phyloP scores from a whole-genome alignment of 225 moss, liverwort and hornwort species.

The Pseudisothecium myosuroides region DNA sequence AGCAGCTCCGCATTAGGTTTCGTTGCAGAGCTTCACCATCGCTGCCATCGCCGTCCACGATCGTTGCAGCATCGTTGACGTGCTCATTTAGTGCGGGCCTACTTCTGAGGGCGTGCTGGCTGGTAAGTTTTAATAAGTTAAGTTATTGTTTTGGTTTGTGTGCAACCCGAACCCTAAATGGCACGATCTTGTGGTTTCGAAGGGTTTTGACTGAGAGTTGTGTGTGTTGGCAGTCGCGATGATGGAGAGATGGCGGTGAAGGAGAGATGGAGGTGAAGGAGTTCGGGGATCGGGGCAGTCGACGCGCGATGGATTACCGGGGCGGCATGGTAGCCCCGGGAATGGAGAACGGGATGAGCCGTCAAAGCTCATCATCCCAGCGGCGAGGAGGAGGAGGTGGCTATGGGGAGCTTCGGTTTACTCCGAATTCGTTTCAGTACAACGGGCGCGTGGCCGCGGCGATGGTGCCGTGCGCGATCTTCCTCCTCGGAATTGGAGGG shows the following conservation, averaged over 20 bases:
- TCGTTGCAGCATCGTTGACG: background rate
- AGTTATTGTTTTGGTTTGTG: background rate
- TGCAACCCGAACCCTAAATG: background rate
- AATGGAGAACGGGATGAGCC: constrained; percentile 27
- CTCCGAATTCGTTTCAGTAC: constrained; percentile 90
- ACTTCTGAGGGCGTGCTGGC: background rate
- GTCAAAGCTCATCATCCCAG: background rate
- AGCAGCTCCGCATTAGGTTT: background rate
- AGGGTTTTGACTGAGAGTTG: background rate
- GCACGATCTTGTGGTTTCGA: background rate
- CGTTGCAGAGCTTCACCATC: background rate
- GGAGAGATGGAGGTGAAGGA: constrained; percentile 10
- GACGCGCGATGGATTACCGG: constrained; percentile 18
- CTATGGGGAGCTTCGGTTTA: constrained; percentile 67
- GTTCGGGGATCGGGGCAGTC: background rate
- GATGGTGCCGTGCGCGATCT: constrained; percentile 68
- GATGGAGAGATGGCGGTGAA: constrained; percentile 26
- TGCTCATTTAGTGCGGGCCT: background rate
- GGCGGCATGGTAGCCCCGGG: constrained; percentile 39
- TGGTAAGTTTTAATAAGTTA: background rate
- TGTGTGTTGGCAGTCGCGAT: background rate
- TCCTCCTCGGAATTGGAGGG: constrained; percentile 82
- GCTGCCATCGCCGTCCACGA: background rate
- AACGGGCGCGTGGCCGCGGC: constrained; percentile 77
- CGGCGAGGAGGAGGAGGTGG: constrained; percentile 26